Evolutionary conservation across 371 early-diverging fungal species (phyloP).

Genomic region (Mucor velutinosus): DNA sequence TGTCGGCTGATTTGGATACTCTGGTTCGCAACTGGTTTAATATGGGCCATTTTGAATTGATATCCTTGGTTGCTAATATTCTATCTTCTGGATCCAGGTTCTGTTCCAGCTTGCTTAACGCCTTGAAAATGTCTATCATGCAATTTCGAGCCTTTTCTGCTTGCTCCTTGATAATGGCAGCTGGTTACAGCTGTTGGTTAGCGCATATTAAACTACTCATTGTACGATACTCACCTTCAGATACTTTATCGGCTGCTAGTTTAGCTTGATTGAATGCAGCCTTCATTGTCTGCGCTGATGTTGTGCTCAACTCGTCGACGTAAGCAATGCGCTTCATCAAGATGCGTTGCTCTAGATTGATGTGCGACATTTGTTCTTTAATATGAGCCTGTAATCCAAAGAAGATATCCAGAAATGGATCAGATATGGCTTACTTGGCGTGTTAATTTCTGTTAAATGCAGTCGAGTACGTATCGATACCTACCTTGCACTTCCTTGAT

Average conservation of each 20-base stretch:
- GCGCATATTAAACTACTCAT: neutral
- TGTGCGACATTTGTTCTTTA: slow-evolving; percentile 12
- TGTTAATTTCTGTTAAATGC: neutral
- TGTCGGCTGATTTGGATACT: neutral
- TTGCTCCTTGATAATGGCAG: slow-evolving; percentile 16
- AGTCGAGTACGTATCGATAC: neutral
- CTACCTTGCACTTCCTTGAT: neutral
- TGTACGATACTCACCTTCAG: slow-evolving; percentile 19
- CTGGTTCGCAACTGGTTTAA: slow-evolving; percentile 4
- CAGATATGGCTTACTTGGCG: neutral
- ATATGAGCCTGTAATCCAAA: slow-evolving; percentile 25
- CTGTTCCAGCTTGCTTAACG: slow-evolving; percentile 16
- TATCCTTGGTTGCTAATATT: neutral
- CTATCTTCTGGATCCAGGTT: slow-evolving; percentile 17
- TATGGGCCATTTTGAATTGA: slow-evolving; percentile 12
- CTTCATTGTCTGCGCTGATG: slow-evolving; percentile 12
- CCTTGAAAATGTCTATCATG: slow-evolving; percentile 20
- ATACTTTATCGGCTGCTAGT: slow-evolving; percentile 18
- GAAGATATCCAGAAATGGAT: slow-evolving; percentile 11
- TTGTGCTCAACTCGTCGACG: slow-evolving; percentile 29
- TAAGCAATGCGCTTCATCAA: slow-evolving; percentile 31
- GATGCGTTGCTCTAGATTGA: slow-evolving; percentile 24
- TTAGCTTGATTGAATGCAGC: slow-evolving; percentile 27
- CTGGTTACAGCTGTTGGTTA: slow-evolving; percentile 1
- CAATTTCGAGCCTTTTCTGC: slow-evolving; percentile 6